Conservation (phyloP, 768 basidiomycete species). For the Sporobolomyces phaffii region DNA sequence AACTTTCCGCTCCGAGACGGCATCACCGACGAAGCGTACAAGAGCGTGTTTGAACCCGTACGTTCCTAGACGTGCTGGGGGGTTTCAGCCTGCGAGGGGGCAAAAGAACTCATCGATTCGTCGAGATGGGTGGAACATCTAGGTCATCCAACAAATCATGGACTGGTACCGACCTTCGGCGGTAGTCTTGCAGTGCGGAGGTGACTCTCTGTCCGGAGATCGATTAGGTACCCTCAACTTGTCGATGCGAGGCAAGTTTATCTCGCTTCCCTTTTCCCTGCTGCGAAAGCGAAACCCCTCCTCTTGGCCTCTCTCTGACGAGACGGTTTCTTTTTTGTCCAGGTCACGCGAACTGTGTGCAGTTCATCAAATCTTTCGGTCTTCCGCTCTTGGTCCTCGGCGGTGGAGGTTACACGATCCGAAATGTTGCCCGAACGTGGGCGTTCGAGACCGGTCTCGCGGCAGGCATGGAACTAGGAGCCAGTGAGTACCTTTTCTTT, state of each 20-base stretch:
- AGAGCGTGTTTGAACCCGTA: conserved; percentile 90
- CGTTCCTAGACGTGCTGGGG: too few relatives aligned
- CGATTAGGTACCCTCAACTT: conserved; percentile 92
- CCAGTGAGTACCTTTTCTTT: conserved; percentile 53
- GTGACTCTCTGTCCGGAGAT: conserved; percentile 93
- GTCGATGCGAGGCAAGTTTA: conserved; percentile 72
- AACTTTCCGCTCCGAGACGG: conserved; percentile 95
- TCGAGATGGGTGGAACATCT: background rate
- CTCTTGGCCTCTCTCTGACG: too few relatives aligned
- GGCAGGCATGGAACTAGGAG: conserved; percentile 87
- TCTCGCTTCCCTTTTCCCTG: background rate
- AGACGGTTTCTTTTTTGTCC: too few relatives aligned
- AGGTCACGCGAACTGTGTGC: conserved; percentile 97
- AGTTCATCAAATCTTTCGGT: conserved; percentile 92
- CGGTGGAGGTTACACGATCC: conserved; percentile 97
- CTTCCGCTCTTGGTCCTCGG: conserved; percentile 89
- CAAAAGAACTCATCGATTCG: background rate
- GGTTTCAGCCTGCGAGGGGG: background rate
- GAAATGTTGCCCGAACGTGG: conserved; percentile 94
- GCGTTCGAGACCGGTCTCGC: conserved; percentile 96
- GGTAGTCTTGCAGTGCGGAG: conserved; percentile 93
- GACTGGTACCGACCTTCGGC: conserved; percentile 89
- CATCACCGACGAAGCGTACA: conserved; percentile 89
- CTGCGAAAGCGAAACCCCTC: too few relatives aligned
- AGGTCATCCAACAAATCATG: conserved; percentile 93